A percentile compares a stretch with the other conserved stretches of the same genome.
Evolutionary conservation across 192 early-diverging fungal species (phyloP).

Genomic region (Obelidium mucronatum): DNA sequence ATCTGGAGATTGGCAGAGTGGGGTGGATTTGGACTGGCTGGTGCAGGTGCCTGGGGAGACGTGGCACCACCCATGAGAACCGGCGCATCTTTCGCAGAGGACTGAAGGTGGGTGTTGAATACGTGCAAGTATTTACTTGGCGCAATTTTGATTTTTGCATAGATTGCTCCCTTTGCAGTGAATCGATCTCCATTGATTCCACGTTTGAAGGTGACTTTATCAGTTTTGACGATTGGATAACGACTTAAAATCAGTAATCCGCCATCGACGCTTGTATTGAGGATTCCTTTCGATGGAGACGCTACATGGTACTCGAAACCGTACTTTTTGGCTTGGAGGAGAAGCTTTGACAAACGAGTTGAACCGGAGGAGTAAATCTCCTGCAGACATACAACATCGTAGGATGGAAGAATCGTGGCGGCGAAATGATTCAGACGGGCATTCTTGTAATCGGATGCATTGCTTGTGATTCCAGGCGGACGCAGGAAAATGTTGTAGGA

Average conservation of each 20-base stretch:
- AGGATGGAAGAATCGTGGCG: slow-evolving; percentile 67
- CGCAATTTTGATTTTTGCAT: slow-evolving; percentile 73
- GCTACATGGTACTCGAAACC: slow-evolving; percentile 74
- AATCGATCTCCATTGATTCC: slow-evolving; percentile 79
- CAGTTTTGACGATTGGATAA: slow-evolving; percentile 68
- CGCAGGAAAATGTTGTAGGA: slow-evolving; percentile 43
- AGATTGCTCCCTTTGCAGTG: slow-evolving; percentile 76
- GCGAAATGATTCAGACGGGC: slow-evolving; percentile 76
- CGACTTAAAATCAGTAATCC: slow-evolving; percentile 79
- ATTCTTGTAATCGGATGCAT: slow-evolving; percentile 78
- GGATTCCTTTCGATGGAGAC: slow-evolving; percentile 64
- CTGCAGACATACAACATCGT: slow-evolving; percentile 82
- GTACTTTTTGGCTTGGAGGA: slow-evolving; percentile 64
- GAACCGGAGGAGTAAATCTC: slow-evolving; percentile 83
- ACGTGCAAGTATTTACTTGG: slow-evolving; percentile 61
- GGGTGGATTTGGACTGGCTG: slow-evolving; percentile 3
- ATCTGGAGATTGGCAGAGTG: background rate
- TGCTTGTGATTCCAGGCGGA: slow-evolving; percentile 41
- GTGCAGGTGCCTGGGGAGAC: background rate
- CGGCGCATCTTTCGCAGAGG: slow-evolving; percentile 52
- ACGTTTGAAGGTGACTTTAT: slow-evolving; percentile 66
- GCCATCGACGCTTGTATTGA: slow-evolving; percentile 75
- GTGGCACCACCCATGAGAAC: slow-evolving; percentile 46
- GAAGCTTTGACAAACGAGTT: slow-evolving; percentile 60
- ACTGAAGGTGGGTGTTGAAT: slow-evolving; percentile 88